Evolutionary conservation across 1,284 basidiomycete species (phyloP).

Genomic region (Ceratobasidium theobromae): DNA sequence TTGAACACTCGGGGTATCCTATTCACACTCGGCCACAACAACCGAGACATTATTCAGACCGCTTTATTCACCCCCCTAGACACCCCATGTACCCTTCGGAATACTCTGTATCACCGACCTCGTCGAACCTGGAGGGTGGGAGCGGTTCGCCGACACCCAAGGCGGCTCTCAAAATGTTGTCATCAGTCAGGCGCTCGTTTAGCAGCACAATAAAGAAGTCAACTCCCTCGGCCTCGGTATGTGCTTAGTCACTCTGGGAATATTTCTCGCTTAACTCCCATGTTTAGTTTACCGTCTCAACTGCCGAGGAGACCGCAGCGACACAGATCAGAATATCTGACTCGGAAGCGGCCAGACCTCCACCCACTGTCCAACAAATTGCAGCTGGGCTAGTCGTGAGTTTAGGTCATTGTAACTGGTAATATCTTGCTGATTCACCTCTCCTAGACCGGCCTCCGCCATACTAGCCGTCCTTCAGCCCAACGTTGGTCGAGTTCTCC

Average conservation of each 20-base stretch:
- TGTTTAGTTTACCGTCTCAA: neutral
- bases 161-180: constrained; percentile 2
- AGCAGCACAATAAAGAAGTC: constrained; percentile 7
- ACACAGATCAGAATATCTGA: constrained; percentile 11
- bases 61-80: neutral
- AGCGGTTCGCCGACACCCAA: constrained; percentile 5
- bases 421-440: neutral
- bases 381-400: constrained; percentile 20
- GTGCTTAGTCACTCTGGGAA: neutral
- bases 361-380: constrained; percentile 25
- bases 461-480: neutral
- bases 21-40: constrained; percentile 10
- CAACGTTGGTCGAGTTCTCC: no score
- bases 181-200: constrained; percentile 23
- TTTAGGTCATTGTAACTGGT: neutral
- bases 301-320: constrained; percentile 11
- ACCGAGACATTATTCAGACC: constrained; percentile 1
- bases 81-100: neutral
- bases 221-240: neutral
- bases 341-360: neutral
- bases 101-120: neutral
- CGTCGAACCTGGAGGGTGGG: neutral
- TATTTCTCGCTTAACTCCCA: neutral
- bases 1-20: neutral
- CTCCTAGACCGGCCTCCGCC: constrained; percentile 11